Percentiles rank a stretch among this genome's conserved stretches.
Conservation (phyloP, 129 eudicot species). For the Saussurea involucrata region DNA sequence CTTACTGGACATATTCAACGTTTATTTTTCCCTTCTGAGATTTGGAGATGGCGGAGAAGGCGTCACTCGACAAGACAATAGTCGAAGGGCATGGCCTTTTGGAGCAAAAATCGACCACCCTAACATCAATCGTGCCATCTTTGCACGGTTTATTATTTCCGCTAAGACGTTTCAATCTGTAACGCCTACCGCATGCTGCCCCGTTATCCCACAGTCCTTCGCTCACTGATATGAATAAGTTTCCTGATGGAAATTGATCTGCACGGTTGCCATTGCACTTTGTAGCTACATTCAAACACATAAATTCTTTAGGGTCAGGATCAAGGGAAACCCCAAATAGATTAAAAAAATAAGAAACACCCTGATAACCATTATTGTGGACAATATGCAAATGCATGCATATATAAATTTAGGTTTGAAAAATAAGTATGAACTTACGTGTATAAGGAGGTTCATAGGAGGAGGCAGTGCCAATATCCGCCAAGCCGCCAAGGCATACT, state of each 20-base stretch:
- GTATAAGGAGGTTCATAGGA: conserved; percentile 60
- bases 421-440: conserved; percentile 30
- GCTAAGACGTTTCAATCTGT: conserved; percentile 49
- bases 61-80: conserved; percentile 50
- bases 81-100: conserved; percentile 54
- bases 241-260: conserved; percentile 63
- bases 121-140: conserved; percentile 45
- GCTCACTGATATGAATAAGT: conserved; percentile 49
- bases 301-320: no score
- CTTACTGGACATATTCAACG: conserved; percentile 48
- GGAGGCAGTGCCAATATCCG: conserved; percentile 55
- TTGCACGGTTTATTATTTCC: conserved; percentile 58
- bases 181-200: conserved; percentile 72
- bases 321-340: no score
- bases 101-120: conserved; percentile 54
- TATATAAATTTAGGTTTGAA: no score
- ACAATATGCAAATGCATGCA: no score
- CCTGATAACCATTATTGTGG: no score
- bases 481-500: conserved; percentile 29
- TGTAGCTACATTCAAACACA: conserved; percentile 38
- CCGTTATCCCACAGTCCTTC: conserved; percentile 78
- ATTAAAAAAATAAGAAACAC: no score
- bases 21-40: conserved; percentile 37
- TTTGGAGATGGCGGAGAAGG: conserved; percentile 48
- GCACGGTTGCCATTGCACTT: conserved; percentile 50